Conservation (phyloP, 2,329 filamentous ascomycete genomes). For the Ophiosphaerella korrae region DNA sequence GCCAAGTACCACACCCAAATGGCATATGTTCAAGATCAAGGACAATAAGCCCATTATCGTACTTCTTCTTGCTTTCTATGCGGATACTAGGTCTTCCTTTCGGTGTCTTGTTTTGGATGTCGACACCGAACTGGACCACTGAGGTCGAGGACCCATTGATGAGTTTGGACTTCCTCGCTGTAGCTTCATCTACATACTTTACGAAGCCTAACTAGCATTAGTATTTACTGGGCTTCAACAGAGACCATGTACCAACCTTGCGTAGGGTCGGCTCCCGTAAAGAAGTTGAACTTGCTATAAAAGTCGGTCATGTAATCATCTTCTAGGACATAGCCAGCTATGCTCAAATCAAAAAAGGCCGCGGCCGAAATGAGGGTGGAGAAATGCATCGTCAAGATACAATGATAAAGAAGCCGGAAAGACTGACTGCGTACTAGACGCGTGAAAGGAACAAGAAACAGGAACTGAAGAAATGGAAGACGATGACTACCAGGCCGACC, state of each 20-base stretch:
- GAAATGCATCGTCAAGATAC: slow-evolving; percentile 44
- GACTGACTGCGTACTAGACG: slow-evolving; percentile 44
- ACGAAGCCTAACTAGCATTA: slow-evolving; percentile 40
- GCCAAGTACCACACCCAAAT: slow-evolving; percentile 58
- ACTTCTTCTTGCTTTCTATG: slow-evolving; percentile 53
- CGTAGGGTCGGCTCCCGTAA: slow-evolving; percentile 52
- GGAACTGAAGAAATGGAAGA: slow-evolving; percentile 19
- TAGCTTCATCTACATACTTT: slow-evolving; percentile 48
- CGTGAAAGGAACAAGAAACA: slow-evolving; percentile 26
- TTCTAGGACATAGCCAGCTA: slow-evolving; percentile 49
- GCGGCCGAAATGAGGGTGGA: slow-evolving; percentile 41
- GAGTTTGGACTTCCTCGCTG: slow-evolving; percentile 48
- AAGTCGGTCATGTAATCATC: slow-evolving; percentile 52
- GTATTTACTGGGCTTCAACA: slow-evolving; percentile 9
- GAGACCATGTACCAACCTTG: slow-evolving; percentile 38
- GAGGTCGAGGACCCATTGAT: slow-evolving; percentile 44
- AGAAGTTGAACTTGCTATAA: slow-evolving; percentile 53
- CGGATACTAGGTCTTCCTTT: slow-evolving; percentile 54
- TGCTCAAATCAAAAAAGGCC: slow-evolving; percentile 42
- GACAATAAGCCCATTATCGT: slow-evolving; percentile 55
- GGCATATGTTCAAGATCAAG: slow-evolving; percentile 59
- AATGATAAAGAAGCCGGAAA: slow-evolving; percentile 25
- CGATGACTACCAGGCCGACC: slow-evolving; percentile 19
- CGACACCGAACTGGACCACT: slow-evolving; percentile 54
- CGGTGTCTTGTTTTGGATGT: slow-evolving; percentile 45